Base-by-base conservation (phyloP, 192 early-diverging fungal species). In the Entomortierella parvispora region DNA sequence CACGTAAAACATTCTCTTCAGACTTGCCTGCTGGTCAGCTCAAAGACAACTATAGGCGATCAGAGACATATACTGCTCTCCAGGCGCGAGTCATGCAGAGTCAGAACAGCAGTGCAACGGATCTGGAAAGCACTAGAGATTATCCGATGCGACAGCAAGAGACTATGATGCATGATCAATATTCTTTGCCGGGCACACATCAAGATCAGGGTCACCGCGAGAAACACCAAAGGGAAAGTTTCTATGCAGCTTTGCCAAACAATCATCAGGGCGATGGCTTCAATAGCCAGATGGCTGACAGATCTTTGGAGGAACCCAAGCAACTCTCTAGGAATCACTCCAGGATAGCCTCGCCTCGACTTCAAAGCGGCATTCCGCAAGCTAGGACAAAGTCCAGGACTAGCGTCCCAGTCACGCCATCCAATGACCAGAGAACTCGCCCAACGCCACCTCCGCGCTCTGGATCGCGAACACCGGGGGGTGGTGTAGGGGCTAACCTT, bases 201-300 rank as follows among this genome's bases (percentile, higher is more conserved):
- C 62, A 37, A 3, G 47, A 64, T 14, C 54, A 29, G 14, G 51
- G 37, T 44, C 62, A 22, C 1, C 65, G 66, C 7, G 74, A 77
- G 32, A 77, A 77, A 32, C 74, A 77, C 33, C 68, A 77, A 25
- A 65, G 74, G 9, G 74, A 77, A 22, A 77, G 74, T 25, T 77
- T 68, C 46, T 77, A 68, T 26, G 74, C 74, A 14, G 60, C 74
- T 10, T 60, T 77, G 14, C 65, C 61, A 34, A 77, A 47, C 46
- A 50, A 22, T 20, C 20, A 65, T n/a, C 25, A 58, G 23, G 22
- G 37, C 18, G 42, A 29, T 17, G 43, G 42, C 37, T 33, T 55
- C 7, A 40, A n/a, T 43, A 20, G 28, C 2, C 31, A 71, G 17
- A 43, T 28, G 6, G 37, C 37, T 22, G 22, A 8, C 34, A 7